Conservation (phyloP, 768 basidiomycete species). For the Suillus alpinus region DNA sequence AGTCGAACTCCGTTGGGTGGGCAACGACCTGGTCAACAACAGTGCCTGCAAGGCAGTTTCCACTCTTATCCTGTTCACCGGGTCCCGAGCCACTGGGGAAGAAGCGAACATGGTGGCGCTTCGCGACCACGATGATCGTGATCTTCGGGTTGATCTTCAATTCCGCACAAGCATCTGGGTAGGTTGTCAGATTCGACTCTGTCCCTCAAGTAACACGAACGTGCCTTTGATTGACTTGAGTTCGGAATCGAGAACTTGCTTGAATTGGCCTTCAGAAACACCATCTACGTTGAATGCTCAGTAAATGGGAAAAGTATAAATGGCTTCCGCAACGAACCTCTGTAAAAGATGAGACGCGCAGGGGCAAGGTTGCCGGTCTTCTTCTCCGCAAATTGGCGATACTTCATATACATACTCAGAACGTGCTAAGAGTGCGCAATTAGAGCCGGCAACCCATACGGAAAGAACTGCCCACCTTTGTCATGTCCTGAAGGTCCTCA, state of each 20-base stretch:
- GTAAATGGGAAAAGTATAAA: not conserved
- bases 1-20: conserved; percentile 74
- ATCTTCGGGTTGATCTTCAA: conserved; percentile 61
- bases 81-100: conserved; percentile 40
- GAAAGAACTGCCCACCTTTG: conserved; percentile 37
- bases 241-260: conserved; percentile 52
- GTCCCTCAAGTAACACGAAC: conserved; percentile 5
- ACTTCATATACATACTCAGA: conserved; percentile 54
- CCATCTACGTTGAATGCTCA: conserved; percentile 36
- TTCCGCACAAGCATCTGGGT: conserved; percentile 58
- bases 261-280: conserved; percentile 56
- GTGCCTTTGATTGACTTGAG: conserved; percentile 58
- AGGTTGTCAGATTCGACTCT: conserved; percentile 7
- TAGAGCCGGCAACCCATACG: conserved; percentile 7
- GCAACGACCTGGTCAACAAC: conserved; percentile 71
- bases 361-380: conserved; percentile 43
- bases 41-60: conserved; percentile 76
- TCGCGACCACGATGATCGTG: conserved; percentile 78
- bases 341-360: conserved; percentile 73
- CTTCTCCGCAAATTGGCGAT: conserved; percentile 55
- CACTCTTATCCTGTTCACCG: conserved; percentile 57
- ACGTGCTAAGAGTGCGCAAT: conserved; percentile 40
- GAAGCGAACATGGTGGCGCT: conserved; percentile 47
- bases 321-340: conserved; percentile 41
- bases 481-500: conserved; percentile 65